Base-by-base conservation (phyloP, 768 basidiomycete species). In the Neoboletus brunneissimus region DNA sequence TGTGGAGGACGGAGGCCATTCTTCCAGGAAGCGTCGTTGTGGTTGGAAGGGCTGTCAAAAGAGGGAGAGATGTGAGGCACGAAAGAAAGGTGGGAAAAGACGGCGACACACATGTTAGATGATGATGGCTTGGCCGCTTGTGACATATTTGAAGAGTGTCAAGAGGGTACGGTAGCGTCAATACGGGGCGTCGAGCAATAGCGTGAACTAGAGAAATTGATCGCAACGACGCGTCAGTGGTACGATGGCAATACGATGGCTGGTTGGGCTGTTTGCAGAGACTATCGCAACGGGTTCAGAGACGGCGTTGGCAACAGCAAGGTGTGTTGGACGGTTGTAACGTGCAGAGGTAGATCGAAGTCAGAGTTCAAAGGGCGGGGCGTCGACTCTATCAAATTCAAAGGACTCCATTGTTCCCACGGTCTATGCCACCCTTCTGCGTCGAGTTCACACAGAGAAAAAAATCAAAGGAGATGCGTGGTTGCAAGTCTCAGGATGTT, bases 1-100 rank as follows among this genome's bases (percentile, higher is more conserved):
- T 86, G 86, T 72, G 93, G 94, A 55, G 87, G 83, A 44, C 86
- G 84, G 61, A 97, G 88, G 60, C 85, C 81, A 41, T 79, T 67
- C 75, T 88, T 92, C 91, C 92, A 97, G 66, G 72, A 63, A 29
- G 70, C 40, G 38, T 73, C 70, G 43, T 56, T 68, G 60, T 61
- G 72, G 53, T 61, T 72, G 49, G 70, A 59, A 57, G 64, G 51
- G 34, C 72, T 72, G 52, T 31, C 25, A 49, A 59, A 40, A 32
- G 42, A 49, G 45, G 16, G 47, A 50, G 45, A 35, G 15, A 47
- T 18, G 37, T 56, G 50, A 60, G 49, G 16, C 51, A 35, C 2
- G 32, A 53, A 53, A 57, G 37, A 45, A 52, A 34, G 32, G 1
- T 2, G 0, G 20, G 48, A 54, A 32, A 51, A 46, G 31, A 48